Percentiles rank a stretch among this genome's conserved stretches.
These are phyloP conservation scores for sunflower (Helianthus annuus) DNA, from an alignment of 129 eudicot genomes.

Conservation along the genomic window HanXRQr2.0-SUNRISE NC_035434.2:55707289-55707788, in stretches of 20 bases:
- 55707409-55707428: not conserved
- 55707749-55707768: constrained; percentile 68
- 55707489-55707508: not conserved
- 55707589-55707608: not conserved
- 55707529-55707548: not conserved
- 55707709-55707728: constrained; percentile 47
- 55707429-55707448: not conserved
- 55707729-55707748: constrained; percentile 64
- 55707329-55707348: not conserved
- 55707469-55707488: not conserved
- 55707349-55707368: constrained; percentile 37
- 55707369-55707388: not conserved
- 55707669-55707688: not conserved
- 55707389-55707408: not conserved
- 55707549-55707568: not conserved
- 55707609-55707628: not conserved
- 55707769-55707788: constrained; percentile 53
- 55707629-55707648: not conserved
- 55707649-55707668: not conserved
- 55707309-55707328: constrained; percentile 13
- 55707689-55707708: constrained; percentile 33
- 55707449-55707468: not conserved
- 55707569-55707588: too few relatives aligned
- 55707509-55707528: not conserved
- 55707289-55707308: constrained; percentile 56